phyloP scores from a whole-genome alignment of 2,329 filamentous ascomycete species.

The Lecanicillium sp. region DNA sequence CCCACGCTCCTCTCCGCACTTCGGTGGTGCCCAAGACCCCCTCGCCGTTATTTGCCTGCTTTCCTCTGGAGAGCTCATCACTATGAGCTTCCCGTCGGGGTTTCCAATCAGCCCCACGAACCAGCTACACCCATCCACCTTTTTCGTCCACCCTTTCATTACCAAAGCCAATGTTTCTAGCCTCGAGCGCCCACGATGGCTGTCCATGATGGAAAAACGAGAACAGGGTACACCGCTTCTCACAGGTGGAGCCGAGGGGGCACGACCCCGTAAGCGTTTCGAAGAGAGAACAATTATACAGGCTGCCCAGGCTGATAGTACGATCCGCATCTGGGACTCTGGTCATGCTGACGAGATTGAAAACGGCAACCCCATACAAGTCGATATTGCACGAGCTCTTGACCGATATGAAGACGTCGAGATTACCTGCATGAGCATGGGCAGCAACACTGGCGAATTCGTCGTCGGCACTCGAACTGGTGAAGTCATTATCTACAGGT shows the following conservation, averaged over 20 bases:
- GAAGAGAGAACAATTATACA: slow-evolving; percentile 79
- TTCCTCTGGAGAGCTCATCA: slow-evolving; percentile 80
- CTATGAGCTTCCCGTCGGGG: slow-evolving; percentile 85
- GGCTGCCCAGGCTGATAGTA: slow-evolving; percentile 83
- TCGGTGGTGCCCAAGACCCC: slow-evolving; percentile 80
- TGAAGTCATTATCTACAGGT: slow-evolving; percentile 81
- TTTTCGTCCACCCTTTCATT: slow-evolving; percentile 85
- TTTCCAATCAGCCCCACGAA: slow-evolving; percentile 88
- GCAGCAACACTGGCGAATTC: slow-evolving; percentile 73
- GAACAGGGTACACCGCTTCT: slow-evolving; percentile 70
- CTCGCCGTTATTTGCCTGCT: slow-evolving; percentile 74
- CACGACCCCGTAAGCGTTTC: slow-evolving; percentile 63
- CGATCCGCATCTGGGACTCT: slow-evolving; percentile 85
- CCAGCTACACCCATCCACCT: slow-evolving; percentile 79
- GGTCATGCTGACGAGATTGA: slow-evolving; percentile 92
- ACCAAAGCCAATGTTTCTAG: slow-evolving; percentile 63
- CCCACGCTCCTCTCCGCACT: slow-evolving; percentile 76
- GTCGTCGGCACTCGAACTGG: slow-evolving; percentile 73
- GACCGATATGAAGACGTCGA: slow-evolving; percentile 71
- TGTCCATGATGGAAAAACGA: slow-evolving; percentile 81
- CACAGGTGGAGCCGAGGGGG: slow-evolving; percentile 67
- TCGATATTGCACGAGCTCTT: slow-evolving; percentile 77
- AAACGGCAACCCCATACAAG: slow-evolving; percentile 71
- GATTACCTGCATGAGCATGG: slow-evolving; percentile 71
- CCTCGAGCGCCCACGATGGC: slow-evolving; percentile 73